phyloP scores from a whole-genome alignment of 1,284 basidiomycete species.

The Ganoderma resinaceum region DNA sequence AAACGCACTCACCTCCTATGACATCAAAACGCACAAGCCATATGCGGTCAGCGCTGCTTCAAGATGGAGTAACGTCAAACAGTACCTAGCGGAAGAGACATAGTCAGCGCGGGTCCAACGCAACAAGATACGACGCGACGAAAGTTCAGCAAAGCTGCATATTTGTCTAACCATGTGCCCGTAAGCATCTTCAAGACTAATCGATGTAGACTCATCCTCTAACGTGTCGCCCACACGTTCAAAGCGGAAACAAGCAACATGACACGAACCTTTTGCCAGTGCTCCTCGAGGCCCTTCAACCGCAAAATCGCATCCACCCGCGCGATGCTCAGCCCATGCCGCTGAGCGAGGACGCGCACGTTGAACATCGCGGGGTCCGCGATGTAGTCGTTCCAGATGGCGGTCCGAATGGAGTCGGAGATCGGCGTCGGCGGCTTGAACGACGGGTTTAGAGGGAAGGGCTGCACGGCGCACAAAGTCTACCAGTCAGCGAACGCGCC shows the following conservation, averaged over 20 bases:
- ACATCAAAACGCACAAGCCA: background rate
- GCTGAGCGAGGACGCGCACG: conserved; percentile 65
- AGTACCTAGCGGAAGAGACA: conserved; percentile 33
- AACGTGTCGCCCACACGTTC: conserved; percentile 27
- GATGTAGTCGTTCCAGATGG: conserved; percentile 66
- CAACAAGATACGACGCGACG: conserved; percentile 24
- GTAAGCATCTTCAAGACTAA: conserved; percentile 85
- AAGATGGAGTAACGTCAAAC: background rate
- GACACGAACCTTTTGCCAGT: conserved; percentile 66
- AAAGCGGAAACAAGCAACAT: conserved; percentile 41
- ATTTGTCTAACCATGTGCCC: conserved; percentile 62
- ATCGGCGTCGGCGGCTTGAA: conserved; percentile 82
- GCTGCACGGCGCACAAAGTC: conserved; percentile 47
- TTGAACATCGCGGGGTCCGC: conserved; percentile 60
- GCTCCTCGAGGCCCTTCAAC: conserved; percentile 76
- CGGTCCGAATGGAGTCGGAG: conserved; percentile 62
- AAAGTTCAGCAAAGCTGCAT: conserved; percentile 54
- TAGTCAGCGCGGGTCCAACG: conserved; percentile 21
- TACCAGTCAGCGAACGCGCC: background rate
- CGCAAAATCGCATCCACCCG: conserved; percentile 83
- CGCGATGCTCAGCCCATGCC: conserved; percentile 71
- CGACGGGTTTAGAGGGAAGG: conserved; percentile 83
- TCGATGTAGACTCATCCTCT: conserved; percentile 75
- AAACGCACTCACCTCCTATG: conserved; percentile 40
- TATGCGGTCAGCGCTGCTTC: background rate